A percentile compares a stretch with the other conserved stretches of the same genome.
Evolutionary conservation across 352 stramenopile species (phyloP).

Genomic region (Pythium coloratum): DNA sequence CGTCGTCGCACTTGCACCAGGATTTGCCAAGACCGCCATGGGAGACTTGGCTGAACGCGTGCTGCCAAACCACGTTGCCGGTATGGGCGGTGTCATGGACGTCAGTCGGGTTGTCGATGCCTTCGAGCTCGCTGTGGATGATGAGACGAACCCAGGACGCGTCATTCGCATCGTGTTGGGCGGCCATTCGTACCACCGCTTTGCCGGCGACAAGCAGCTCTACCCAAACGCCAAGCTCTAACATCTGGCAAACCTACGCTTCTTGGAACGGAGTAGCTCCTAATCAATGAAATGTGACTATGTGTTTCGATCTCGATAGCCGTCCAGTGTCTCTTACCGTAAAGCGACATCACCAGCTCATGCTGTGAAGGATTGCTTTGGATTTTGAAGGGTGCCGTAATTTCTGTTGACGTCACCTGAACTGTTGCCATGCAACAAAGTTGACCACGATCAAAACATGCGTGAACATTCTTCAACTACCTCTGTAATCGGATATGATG

Average conservation of each 20-base stretch:
- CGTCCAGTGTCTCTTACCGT: too few species aligned
- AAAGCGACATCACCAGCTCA: too few species aligned
- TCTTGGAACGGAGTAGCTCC: too few species aligned
- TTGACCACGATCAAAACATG: not conserved
- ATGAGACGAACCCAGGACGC: conserved; percentile 54
- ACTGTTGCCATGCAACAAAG: not conserved
- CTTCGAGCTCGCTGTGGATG: conserved; percentile 43
- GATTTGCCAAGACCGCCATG: conserved; percentile 72
- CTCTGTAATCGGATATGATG: not conserved
- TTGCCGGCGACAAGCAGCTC: conserved; percentile 57
- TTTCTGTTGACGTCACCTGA: conserved; percentile 16
- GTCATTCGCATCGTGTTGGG: conserved; percentile 48
- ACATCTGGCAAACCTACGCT: not conserved
- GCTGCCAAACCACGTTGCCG: conserved; percentile 34
- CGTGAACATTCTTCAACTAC: conserved; percentile 10
- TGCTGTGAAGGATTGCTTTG: too few species aligned
- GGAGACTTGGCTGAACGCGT: conserved; percentile 40
- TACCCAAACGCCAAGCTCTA: conserved; percentile 59
- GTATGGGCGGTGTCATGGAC: conserved; percentile 20
- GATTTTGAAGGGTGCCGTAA: too few species aligned
- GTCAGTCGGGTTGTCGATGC: conserved; percentile 48
- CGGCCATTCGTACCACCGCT: conserved; percentile 45
- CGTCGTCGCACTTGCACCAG: conserved; percentile 65
- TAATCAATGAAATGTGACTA: too few species aligned
- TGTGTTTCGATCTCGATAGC: too few species aligned